These are phyloP conservation scores for Aegilops umbellulata DNA, from an alignment of 176 grass and related monocot genomes.

Conservation along the genomic window DNA sequence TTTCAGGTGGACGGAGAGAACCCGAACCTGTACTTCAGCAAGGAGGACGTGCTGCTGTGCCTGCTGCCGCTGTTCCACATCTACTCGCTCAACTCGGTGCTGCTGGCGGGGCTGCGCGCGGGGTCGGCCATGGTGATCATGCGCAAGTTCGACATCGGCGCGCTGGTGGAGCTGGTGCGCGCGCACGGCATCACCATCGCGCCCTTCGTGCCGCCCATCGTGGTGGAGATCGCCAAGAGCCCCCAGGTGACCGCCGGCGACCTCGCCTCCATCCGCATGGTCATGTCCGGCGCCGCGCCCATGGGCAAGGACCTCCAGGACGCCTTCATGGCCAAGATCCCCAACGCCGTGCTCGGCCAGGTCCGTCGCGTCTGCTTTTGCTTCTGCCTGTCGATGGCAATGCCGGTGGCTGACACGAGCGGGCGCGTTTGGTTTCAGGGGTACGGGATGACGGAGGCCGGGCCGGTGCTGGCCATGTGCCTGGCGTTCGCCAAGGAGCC, in stretches of 20 bases:
- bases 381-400: too few species aligned
- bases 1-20: constrained; percentile 62
- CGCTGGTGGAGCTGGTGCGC: constrained; percentile 60
- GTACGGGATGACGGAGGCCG: constrained; percentile 89
- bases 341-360: constrained; percentile 81
- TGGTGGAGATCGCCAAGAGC: constrained; percentile 93
- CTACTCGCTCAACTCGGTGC: constrained; percentile 92
- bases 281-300: constrained; percentile 82
- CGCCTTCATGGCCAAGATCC: constrained; percentile 78
- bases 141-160: constrained; percentile 68
- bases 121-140: constrained; percentile 66
- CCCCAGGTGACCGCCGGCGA: constrained; percentile 43
- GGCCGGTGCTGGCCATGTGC: constrained; percentile 87
- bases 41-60: constrained; percentile 77
- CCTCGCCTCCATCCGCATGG: constrained; percentile 70
- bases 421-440: constrained; percentile 23
- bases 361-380: neutral
- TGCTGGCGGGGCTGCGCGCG: constrained; percentile 67
- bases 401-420: neutral
- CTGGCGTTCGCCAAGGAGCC: constrained; percentile 87
- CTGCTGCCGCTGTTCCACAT: constrained; percentile 94
- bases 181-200: constrained; percentile 46
- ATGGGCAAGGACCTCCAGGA: constrained; percentile 91
- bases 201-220: constrained; percentile 84
- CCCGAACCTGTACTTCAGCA: constrained; percentile 76